Percentiles rank a stretch among this genome's conserved stretches.
Evolutionary conservation across 75 land plant genomes (phyloP).

Genomic region (Adiantum capillusveneris): DNA sequence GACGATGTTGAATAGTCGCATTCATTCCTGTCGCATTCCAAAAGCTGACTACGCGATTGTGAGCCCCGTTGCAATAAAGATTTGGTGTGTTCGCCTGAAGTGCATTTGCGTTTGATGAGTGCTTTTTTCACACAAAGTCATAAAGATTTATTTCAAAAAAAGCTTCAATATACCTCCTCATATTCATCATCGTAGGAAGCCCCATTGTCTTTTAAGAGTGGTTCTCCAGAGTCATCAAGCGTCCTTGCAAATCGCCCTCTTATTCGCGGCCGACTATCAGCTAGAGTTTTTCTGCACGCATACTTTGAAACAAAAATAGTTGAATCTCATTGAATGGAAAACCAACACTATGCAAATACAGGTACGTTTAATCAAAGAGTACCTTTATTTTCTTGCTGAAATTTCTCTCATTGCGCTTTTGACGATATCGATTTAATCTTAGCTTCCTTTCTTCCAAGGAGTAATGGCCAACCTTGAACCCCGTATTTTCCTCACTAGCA

Average conservation of each 20-base stretch:
- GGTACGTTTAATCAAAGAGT: too few relatives aligned
- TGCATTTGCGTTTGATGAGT: too few relatives aligned
- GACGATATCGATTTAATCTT: slow-evolving; percentile 57
- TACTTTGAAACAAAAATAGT: slow-evolving; percentile 34
- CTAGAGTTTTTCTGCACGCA: slow-evolving; percentile 91
- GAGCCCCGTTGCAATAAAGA: too few relatives aligned
- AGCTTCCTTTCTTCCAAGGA: slow-evolving; percentile 66
- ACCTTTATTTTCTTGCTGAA: slow-evolving; percentile 86
- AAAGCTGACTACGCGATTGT: too few relatives aligned
- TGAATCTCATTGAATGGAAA: too few relatives aligned
- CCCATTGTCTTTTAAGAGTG: not conserved
- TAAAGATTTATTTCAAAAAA: too few relatives aligned
- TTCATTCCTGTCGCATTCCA: too few relatives aligned
- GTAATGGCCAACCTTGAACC: slow-evolving; percentile 40
- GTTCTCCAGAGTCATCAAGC: slow-evolving; percentile 30
- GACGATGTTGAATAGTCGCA: too few relatives aligned
- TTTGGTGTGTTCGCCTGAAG: too few relatives aligned
- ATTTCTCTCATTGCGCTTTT: slow-evolving; percentile 64
- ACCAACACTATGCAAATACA: too few relatives aligned
- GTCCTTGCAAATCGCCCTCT: slow-evolving; percentile 92
- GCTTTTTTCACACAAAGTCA: too few relatives aligned
- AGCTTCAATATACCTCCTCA: not conserved
- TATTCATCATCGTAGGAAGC: slow-evolving; percentile 2
- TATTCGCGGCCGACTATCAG: slow-evolving; percentile 85
- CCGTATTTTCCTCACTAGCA: too few relatives aligned